These are phyloP conservation scores for Zygosaccharomyces sapae DNA, from an alignment of 1,139 yeast species.

Conservation along the genomic window DNA sequence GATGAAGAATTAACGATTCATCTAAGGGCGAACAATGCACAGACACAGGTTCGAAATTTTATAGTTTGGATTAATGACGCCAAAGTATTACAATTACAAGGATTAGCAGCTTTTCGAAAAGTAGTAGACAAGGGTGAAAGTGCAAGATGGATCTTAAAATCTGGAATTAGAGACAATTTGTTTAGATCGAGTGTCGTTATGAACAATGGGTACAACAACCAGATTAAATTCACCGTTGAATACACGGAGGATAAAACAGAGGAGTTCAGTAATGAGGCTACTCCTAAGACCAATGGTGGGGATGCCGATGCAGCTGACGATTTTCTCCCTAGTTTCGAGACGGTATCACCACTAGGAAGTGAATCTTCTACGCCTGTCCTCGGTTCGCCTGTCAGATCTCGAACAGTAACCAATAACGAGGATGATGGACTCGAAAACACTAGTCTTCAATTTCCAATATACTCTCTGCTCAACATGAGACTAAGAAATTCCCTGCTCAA, in stretches of 20 bases:
- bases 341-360: conserved; percentile 14
- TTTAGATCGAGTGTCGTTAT: conserved; percentile 33
- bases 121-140: conserved; percentile 5
- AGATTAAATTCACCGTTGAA: conserved; percentile 21
- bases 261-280: neutral
- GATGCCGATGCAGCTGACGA: conserved; percentile 15
- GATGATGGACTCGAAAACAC: conserved; percentile 1
- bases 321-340: conserved; percentile 26
- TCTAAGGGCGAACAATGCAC: conserved; percentile 12
- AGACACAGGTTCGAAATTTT: conserved; percentile 12
- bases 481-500: conserved; percentile 28
- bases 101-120: conserved; percentile 12
- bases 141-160: conserved; percentile 20
- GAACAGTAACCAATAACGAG: neutral
- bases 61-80: conserved; percentile 33
- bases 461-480: conserved; percentile 33
- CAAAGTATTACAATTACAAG: conserved; percentile 16
- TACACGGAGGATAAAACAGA: conserved; percentile 8
- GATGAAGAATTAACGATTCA: conserved; percentile 29
- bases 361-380: neutral
- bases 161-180: conserved; percentile 18
- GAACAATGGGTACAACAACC: conserved; percentile 34
- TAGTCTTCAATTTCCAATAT: conserved; percentile 28
- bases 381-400: neutral
- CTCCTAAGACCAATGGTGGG: neutral